These are phyloP conservation scores for Exophiala sp. DNA, from an alignment of 2,329 filamentous ascomycete species.

Conservation along the genomic window DNA sequence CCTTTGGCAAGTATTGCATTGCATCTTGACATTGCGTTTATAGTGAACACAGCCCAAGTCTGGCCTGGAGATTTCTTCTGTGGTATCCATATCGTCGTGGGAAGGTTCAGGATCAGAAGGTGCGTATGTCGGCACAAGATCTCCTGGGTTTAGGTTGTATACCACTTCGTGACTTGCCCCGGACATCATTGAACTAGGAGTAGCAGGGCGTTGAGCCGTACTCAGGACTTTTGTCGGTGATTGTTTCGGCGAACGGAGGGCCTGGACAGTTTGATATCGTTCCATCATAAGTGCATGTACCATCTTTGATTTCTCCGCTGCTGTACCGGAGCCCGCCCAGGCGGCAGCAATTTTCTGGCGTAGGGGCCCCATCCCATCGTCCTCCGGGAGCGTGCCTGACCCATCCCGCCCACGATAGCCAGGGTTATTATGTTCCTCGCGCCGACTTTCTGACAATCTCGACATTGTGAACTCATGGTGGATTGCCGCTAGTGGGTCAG, in stretches of 20 bases:
- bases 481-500: constrained; percentile 19
- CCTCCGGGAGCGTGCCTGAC: constrained; percentile 58
- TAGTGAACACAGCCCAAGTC: constrained; percentile 86
- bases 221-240: constrained; percentile 26
- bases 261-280: constrained; percentile 53
- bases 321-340: constrained; percentile 57
- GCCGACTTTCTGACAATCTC: constrained; percentile 1
- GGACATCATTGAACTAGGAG: constrained; percentile 33
- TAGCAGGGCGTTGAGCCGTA: constrained; percentile 29
- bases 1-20: constrained; percentile 81
- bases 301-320: constrained; percentile 64
- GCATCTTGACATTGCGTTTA: constrained; percentile 89
- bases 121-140: constrained; percentile 65
- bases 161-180: constrained; percentile 31
- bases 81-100: constrained; percentile 28
- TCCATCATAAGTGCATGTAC: constrained; percentile 71
- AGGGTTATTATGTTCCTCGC: constrained; percentile 19
- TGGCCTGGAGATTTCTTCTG: constrained; percentile 49
- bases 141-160: constrained; percentile 48
- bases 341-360: constrained; percentile 66
- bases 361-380: constrained; percentile 72
- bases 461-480: constrained; percentile 3
- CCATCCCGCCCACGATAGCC: constrained; percentile 25
- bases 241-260: constrained; percentile 26
- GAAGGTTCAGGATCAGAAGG: constrained; percentile 37